Conservation (phyloP, 2,329 filamentous ascomycete species). For the Aspergillus awamori region DNA sequence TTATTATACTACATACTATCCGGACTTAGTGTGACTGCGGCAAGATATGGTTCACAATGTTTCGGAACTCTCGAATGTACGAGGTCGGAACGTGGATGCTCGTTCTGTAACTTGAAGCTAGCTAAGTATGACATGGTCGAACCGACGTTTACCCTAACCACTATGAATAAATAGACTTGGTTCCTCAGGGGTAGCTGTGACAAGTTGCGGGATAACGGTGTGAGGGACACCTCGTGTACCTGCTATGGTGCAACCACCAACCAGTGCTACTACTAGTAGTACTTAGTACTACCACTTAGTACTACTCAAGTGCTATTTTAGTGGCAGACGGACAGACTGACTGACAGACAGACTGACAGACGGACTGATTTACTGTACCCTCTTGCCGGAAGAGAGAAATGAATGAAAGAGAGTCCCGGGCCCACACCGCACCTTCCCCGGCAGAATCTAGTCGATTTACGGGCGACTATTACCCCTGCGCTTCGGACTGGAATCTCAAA, state of each 20-base stretch:
- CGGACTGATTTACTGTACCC: background rate
- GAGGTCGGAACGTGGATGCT: no score
- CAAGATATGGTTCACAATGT: no score
- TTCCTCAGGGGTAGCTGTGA: background rate
- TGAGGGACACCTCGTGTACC: background rate
- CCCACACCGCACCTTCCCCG: slow-evolving; percentile 2
- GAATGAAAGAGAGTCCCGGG: background rate
- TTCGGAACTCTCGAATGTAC: no score
- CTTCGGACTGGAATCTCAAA: background rate
- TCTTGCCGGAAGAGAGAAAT: background rate
- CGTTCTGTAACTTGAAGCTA: background rate
- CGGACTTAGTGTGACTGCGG: background rate
- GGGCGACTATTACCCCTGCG: background rate
- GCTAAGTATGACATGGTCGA: background rate
- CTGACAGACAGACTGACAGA: no score
- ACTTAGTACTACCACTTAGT: no score
- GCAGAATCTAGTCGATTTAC: background rate
- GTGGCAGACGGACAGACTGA: no score
- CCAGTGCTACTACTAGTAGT: no score
- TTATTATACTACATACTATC: no score
- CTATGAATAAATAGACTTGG: background rate
- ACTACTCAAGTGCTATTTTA: no score
- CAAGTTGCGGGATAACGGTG: background rate
- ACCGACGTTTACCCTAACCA: background rate
- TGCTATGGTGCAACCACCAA: background rate